These are phyloP conservation scores for Avicennia marina DNA, from an alignment of 257 asterid genomes.

Conservation along the genomic window DNA sequence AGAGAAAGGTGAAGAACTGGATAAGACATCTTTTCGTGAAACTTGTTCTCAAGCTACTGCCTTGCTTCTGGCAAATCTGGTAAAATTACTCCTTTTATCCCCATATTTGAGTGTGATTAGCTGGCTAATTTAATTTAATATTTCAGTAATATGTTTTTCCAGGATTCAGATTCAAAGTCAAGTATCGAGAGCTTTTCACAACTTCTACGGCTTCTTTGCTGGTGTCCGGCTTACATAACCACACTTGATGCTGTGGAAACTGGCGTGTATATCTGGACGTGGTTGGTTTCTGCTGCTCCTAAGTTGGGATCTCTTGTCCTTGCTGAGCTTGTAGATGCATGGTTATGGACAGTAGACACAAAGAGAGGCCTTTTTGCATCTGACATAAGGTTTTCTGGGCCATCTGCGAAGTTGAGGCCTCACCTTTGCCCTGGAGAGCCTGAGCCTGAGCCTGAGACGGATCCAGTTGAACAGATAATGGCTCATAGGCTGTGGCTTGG, in stretches of 20 bases:
- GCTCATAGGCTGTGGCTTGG: constrained; percentile 99
- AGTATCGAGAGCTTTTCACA: constrained; percentile 83
- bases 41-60: constrained; percentile 99
- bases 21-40: constrained; percentile 82
- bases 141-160: constrained; percentile 27
- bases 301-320: constrained; percentile 92
- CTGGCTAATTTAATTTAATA: constrained; percentile 1
- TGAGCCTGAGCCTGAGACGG: constrained; percentile 66
- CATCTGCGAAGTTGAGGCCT: constrained; percentile 96
- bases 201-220: constrained; percentile 98
- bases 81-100: constrained; percentile 21
- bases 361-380: constrained; percentile 98
- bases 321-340: constrained; percentile 97
- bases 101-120: constrained; percentile 11
- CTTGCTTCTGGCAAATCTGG: constrained; percentile 89
- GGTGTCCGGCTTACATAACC: constrained; percentile 99
- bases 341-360: constrained; percentile 99
- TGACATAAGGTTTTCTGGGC: constrained; percentile 70
- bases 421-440: constrained; percentile 98
- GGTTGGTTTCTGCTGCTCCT: constrained; percentile 99
- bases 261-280: constrained; percentile 95
- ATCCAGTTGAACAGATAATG: constrained; percentile 86
- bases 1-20: constrained; percentile 86
- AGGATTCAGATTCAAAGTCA: constrained; percentile 77
- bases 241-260: constrained; percentile 95